Evolutionary conservation across 2,329 filamentous ascomycete genomes (phyloP).

Genomic region (Aspergillus costaricaensis): DNA sequence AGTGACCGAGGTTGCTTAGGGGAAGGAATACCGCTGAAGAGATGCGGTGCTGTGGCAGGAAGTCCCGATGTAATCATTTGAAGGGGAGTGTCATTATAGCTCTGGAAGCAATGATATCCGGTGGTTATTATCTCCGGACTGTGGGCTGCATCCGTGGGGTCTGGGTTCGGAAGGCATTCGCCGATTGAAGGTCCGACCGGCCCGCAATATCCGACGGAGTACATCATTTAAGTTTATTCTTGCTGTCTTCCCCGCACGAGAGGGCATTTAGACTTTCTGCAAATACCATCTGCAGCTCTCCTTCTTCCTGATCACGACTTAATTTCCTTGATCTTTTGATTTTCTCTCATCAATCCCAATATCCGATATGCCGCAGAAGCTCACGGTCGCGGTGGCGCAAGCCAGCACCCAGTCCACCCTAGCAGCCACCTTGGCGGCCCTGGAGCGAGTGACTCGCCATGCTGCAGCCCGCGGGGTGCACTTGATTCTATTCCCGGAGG

Average conservation of each 20-base stretch:
- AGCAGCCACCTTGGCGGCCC: slow-evolving; percentile 63
- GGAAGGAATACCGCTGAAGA: no score
- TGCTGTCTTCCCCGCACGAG: background rate
- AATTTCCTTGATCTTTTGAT: background rate
- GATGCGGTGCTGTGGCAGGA: no score
- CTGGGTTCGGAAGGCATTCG: background rate
- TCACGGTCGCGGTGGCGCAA: slow-evolving; percentile 51
- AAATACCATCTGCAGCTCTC: background rate
- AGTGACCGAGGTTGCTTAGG: background rate
- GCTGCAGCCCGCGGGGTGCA: slow-evolving; percentile 65
- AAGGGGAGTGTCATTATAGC: no score
- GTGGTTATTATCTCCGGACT: no score
- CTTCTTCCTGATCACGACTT: background rate
- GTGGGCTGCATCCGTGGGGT: no score
- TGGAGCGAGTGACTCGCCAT: slow-evolving; percentile 62
- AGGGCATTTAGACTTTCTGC: background rate
- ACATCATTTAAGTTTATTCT: background rate
- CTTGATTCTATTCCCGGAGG: slow-evolving; percentile 86
- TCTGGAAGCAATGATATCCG: no score
- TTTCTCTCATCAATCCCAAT: background rate
- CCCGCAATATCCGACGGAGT: background rate
- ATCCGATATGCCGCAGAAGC: slow-evolving; percentile 39
- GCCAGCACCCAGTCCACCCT: slow-evolving; percentile 46
- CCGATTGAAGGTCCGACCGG: background rate
- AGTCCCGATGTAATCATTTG: no score